Evolutionary conservation across 306 rosid genomes (phyloP).

Genomic region (Lathyrus tuberosus): DNA sequence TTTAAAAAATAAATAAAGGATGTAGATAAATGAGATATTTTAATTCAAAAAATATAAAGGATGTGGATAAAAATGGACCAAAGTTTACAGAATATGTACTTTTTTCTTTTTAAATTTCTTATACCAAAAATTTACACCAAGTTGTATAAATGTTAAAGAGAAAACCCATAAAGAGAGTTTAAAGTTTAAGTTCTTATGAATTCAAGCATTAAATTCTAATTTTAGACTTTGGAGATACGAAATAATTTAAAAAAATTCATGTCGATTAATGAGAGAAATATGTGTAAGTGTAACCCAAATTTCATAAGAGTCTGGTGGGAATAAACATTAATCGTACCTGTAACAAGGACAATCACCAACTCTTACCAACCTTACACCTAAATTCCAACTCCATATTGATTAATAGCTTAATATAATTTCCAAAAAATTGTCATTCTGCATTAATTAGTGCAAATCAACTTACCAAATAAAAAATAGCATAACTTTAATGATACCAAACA

Average conservation of each 20-base stretch:
- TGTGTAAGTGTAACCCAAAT: background rate
- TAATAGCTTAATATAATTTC: conserved; percentile 18
- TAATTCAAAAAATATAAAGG: background rate
- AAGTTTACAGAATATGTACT: background rate
- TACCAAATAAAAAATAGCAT: conserved; percentile 1
- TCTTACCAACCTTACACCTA: conserved; percentile 1
- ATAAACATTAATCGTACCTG: conserved; percentile 29
- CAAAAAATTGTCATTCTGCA: background rate
- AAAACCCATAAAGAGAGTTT: background rate
- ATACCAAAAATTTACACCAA: no score
- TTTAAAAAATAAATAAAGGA: background rate
- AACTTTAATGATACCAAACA: background rate
- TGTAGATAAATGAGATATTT: background rate
- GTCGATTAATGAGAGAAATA: background rate
- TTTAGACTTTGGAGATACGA: background rate
- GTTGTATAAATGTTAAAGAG: background rate
- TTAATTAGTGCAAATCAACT: conserved; percentile 24
- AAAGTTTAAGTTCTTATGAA: no score
- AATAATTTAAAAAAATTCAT: no score
- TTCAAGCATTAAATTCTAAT: conserved; percentile 2
- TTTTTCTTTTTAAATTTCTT: background rate
- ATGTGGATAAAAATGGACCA: background rate
- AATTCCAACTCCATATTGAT: background rate
- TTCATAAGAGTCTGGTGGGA: conserved; percentile 6
- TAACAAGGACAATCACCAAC: conserved; percentile 6